phyloP scores from a whole-genome alignment of 106 monocot species.

The Hemerocallis citrina region DNA sequence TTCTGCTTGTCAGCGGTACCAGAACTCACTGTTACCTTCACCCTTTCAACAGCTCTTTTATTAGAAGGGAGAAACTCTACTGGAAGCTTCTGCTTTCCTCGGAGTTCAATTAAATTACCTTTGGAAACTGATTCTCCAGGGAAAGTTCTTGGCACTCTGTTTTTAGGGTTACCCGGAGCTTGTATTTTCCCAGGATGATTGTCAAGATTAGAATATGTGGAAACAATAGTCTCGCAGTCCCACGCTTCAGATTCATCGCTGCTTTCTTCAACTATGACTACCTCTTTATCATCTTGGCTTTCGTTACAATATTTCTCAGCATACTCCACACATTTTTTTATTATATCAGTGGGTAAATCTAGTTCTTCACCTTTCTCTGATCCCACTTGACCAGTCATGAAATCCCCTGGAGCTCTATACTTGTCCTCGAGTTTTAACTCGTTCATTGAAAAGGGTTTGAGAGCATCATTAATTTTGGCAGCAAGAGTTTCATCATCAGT shows the following conservation, averaged over 20 bases:
- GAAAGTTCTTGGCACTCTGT: slow-evolving; percentile 20
- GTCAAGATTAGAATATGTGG: slow-evolving; percentile 87
- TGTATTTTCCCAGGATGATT: slow-evolving; percentile 91
- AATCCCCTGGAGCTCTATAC: slow-evolving; percentile 58
- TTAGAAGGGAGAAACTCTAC: slow-evolving; percentile 61
- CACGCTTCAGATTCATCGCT: slow-evolving; percentile 84
- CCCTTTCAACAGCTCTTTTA: slow-evolving; percentile 39
- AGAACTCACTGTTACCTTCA: slow-evolving; percentile 17
- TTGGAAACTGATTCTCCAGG: slow-evolving; percentile 22
- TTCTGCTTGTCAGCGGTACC: slow-evolving; percentile 14
- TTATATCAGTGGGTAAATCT: slow-evolving; percentile 42
- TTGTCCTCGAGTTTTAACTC: slow-evolving; percentile 31
- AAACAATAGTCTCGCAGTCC: slow-evolving; percentile 96
- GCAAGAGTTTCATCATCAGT: slow-evolving; percentile 40
- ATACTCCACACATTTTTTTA: slow-evolving; percentile 70
- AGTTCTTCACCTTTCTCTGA: slow-evolving; percentile 1
- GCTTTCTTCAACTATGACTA: slow-evolving; percentile 58
- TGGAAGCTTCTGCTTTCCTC: slow-evolving; percentile 82
- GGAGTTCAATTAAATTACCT: slow-evolving; percentile 48
- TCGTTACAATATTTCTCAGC: slow-evolving; percentile 70
- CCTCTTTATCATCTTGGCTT: slow-evolving; percentile 31
- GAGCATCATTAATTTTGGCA: slow-evolving; percentile 44
- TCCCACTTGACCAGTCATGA: slow-evolving; percentile 16
- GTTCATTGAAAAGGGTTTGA: slow-evolving; percentile 46
- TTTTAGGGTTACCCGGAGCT: slow-evolving; percentile 50